Evolutionary conservation across 768 basidiomycete genomes (phyloP), one percentile per base, ranked within the genome.

Genomic region (Termitomyces sp.): DNA sequence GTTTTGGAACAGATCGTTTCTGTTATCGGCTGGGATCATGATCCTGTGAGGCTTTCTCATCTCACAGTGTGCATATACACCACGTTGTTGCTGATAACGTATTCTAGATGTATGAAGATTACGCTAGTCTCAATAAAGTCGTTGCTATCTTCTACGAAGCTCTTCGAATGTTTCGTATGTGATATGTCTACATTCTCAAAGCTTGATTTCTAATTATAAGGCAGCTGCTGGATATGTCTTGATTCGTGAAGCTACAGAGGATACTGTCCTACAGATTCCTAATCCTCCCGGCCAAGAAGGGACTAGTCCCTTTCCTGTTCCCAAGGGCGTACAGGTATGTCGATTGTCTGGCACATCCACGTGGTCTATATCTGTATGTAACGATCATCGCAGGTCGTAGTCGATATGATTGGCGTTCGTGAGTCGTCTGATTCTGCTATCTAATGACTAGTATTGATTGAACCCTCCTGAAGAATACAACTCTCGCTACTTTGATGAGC

Each of bases 361-460:
- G 17, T 50, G 8, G 30, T 30, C 14, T 46, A 33, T 19, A 37
- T 5, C 19, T 12, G 37, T 26, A 43, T 40, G n/a, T 38, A n/a
- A 23, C n/a, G 40, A 33, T 15, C 8, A 7, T 56, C 44, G 40
- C 35, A 72, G 70, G 67, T 78, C 14, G 62, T 78, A 4, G 69
- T 79, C 6, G 80, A 82, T 59, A 74, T 79, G 74, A 59, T 81
- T 55, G 79, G 78, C 57, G 66, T 79, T 47, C 74, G 79, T 81
- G 60, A 70, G 78, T 72, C 23, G 28, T 40, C 17, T 11, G n/a
- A 6, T 51, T 40, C 2, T 51, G 40, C 17, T 6, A 40, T 40
- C 12, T 12, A n/a, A 28, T 5, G 14, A 14, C 21, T 53, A 37
- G 35, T 40, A 33, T 17, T 33, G 19, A 46, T 51, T 14, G 3